Conservation (phyloP, 73 alveolate species). For the Paramecium sexaurelia region DNA sequence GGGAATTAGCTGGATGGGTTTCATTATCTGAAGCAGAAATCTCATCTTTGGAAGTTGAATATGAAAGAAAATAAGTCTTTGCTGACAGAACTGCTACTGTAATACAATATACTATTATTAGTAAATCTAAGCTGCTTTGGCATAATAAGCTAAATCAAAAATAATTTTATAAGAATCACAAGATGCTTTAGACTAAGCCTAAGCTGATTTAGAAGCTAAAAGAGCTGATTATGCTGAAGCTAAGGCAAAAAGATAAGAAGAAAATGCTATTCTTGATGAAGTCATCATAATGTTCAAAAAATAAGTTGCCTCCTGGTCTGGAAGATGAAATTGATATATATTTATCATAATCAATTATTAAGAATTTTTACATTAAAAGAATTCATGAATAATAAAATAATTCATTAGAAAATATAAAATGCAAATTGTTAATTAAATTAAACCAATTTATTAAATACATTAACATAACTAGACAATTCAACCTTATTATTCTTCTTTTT, state of each 20-base stretch:
- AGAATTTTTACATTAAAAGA: background rate
- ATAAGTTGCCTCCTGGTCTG: conserved; percentile 51
- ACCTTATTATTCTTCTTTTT: too few relatives aligned
- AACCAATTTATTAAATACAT: too few relatives aligned
- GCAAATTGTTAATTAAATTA: too few relatives aligned
- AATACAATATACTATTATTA: background rate
- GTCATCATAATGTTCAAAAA: conserved; percentile 43
- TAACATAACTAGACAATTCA: too few relatives aligned
- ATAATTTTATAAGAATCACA: conserved; percentile 36
- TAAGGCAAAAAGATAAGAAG: conserved; percentile 37
- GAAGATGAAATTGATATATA: conserved; percentile 34
- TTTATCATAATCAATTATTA: background rate
- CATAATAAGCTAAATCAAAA: conserved; percentile 51
- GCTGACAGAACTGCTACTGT: conserved; percentile 60
- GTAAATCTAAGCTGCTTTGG: conserved; percentile 41
- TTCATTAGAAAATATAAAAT: background rate
- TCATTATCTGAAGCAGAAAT: conserved; percentile 55
- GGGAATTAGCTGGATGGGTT: conserved; percentile 54
- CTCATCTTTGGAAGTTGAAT: background rate
- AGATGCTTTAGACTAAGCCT: conserved; percentile 41
- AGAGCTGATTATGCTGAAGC: conserved; percentile 33
- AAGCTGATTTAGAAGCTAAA: conserved; percentile 35
- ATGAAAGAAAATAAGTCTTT: conserved; percentile 43
- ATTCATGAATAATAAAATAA: background rate
- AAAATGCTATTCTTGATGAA: conserved; percentile 34